A percentile compares a stretch with the other conserved stretches of the same genome.
These are phyloP conservation scores for Astraeus odoratus DNA, from an alignment of 768 basidiomycete species.

Conservation along the genomic window DNA sequence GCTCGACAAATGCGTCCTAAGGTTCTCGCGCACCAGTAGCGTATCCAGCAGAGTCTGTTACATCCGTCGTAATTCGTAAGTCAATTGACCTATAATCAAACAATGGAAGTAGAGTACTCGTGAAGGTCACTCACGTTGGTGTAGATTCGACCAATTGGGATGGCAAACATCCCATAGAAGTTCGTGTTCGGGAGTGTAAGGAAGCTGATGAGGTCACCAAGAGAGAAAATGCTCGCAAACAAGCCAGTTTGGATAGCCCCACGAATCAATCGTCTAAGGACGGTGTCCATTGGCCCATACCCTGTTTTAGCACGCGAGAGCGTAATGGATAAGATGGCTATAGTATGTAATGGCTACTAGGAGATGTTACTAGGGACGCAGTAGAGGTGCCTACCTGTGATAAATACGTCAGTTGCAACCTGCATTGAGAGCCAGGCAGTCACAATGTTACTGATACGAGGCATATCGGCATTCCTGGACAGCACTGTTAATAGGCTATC, in stretches of 20 bases:
- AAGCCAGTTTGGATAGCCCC: conserved; percentile 48
- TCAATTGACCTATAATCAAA: background rate
- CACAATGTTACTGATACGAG: conserved; percentile 32
- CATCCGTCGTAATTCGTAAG: background rate
- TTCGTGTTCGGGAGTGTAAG: conserved; percentile 20
- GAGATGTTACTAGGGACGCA: background rate
- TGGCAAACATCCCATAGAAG: conserved; percentile 30
- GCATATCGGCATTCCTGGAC: conserved; percentile 35
- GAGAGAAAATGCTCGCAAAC: conserved; percentile 42
- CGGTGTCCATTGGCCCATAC: conserved; percentile 41
- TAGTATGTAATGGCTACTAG: background rate
- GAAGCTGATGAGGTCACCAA: conserved; percentile 39
- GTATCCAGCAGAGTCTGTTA: conserved; percentile 38
- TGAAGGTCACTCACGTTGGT: conserved; percentile 33
- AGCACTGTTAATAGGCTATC: background rate
- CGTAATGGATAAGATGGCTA: conserved; percentile 20
- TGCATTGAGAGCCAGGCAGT: conserved; percentile 41
- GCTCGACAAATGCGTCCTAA: conserved; percentile 20
- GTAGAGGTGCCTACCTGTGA: conserved; percentile 30
- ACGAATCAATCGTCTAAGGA: conserved; percentile 46
- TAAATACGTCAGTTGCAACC: conserved; percentile 33
- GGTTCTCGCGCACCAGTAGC: conserved; percentile 32
- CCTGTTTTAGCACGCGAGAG: conserved; percentile 39
- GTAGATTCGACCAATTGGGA: conserved; percentile 34
- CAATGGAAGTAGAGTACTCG: too few species aligned